Evolutionary conservation across 352 stramenopile genomes (phyloP), one percentile per base, ranked within the genome.

Genomic region (Globisporangium sylvaticum): DNA sequence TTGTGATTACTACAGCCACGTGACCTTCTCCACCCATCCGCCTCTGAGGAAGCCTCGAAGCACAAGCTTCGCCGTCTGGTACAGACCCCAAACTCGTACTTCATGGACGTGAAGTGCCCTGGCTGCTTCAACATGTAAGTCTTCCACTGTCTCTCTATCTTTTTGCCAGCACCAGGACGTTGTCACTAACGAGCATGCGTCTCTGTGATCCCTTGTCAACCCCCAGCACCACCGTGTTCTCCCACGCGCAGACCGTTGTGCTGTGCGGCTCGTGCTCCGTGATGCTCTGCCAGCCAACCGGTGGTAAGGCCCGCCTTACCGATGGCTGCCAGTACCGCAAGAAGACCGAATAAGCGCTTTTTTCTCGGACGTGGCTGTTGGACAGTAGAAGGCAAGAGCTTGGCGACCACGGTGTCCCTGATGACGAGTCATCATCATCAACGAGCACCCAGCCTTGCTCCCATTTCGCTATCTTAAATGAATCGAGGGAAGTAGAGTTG

Each of bases 11-110:
- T 34, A 9, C 62, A 95, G 87, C 69, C 84, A 72, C 82, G 87
- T 90, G 98, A 99, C 91, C 94, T 99, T 81, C 84, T 99, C 76
- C 88, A 99, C 90, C 97, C 97, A 58, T 90, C 91, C 71, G 83
- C 95, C 67, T 95, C 96, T 69, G 82, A 97, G 54, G 97, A 99
- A 89, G 92, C 92, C 75, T 89, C 84, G 73, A 99, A 98, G 81
- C 97, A 99, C 96, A 99, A 99, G 96, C 92, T 99, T 69, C 99
- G 99, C 81, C 92, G 98, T 75, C 91, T 99, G 74, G 97, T 99
- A 81, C 98, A 99, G 89, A 92, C 89, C 68, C 98, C 98, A 62
- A 99, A 99, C 92, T 98, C 90, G 74, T 99, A 98, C 85, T 98
- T 98, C 81, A 98, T 98, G 96, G 98, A 99, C 81, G 98, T 99